A percentile compares a stretch with the other conserved stretches of the same genome.
phyloP scores from a whole-genome alignment of 306 rosid species.

The Ochetophila trinervis region DNA sequence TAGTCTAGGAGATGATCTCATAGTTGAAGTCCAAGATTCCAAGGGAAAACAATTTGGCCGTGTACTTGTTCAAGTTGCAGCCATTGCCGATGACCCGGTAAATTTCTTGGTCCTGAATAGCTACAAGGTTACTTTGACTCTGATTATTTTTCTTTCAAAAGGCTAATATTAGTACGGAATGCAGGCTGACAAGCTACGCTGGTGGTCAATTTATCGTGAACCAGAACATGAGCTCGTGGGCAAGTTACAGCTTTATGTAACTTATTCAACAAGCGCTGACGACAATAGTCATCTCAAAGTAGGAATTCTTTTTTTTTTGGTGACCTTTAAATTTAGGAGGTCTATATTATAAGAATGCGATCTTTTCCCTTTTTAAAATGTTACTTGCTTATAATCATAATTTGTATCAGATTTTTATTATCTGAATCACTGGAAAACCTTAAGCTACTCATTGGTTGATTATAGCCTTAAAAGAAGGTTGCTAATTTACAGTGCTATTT shows the following conservation, averaged over 20 bases:
- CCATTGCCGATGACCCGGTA: conserved; percentile 85
- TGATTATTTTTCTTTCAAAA: conserved; percentile 17
- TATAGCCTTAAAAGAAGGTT: background rate
- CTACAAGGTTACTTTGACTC: conserved; percentile 2
- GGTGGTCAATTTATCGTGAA: conserved; percentile 84
- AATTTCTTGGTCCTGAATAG: conserved; percentile 19
- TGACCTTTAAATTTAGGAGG: conserved; percentile 3
- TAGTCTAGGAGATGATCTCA: conserved; percentile 84
- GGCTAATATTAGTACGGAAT: conserved; percentile 35
- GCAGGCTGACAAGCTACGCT: conserved; percentile 94
- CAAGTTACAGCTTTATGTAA: conserved; percentile 70
- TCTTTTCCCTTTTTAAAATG: background rate
- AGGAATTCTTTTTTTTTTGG: conserved; percentile 11
- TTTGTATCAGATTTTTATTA: conserved; percentile 5
- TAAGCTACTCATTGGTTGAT: too few relatives aligned
- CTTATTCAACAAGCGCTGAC: conserved; percentile 73
- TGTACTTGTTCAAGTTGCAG: conserved; percentile 75
- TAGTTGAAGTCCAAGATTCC: conserved; percentile 92
- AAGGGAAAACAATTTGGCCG: conserved; percentile 83
- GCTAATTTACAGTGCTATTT: background rate
- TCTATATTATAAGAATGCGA: conserved; percentile 3
- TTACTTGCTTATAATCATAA: conserved; percentile 10
- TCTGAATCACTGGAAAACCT: background rate
- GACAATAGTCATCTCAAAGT: conserved; percentile 84
- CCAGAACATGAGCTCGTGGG: conserved; percentile 86